Evolutionary conservation across 768 basidiomycete genomes (phyloP).

Genomic region (Mycena haematopus): DNA sequence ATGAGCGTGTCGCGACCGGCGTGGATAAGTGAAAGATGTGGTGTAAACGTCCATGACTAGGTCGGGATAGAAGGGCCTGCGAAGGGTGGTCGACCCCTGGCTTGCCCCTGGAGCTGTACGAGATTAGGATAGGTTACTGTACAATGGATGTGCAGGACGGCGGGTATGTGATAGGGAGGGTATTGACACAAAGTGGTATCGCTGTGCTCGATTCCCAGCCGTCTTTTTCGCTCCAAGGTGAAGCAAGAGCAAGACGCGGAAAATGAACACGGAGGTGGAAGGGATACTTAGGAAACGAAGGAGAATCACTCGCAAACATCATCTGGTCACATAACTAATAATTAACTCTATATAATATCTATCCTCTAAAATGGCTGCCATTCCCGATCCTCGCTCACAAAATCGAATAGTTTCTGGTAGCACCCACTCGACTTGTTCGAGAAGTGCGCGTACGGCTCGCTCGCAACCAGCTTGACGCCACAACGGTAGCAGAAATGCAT

Average conservation of each 20-base stretch:
- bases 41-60: slow-evolving; percentile 90
- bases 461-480: slow-evolving; percentile 54
- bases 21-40: slow-evolving; percentile 91
- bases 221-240: slow-evolving; percentile 32
- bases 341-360: too few species aligned
- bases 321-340: too few species aligned
- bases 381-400: slow-evolving; percentile 19
- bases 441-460: slow-evolving; percentile 74
- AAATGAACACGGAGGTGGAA: slow-evolving; percentile 32
- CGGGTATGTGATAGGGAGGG: slow-evolving; percentile 53
- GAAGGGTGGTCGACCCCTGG: slow-evolving; percentile 19
- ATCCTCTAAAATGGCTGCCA: slow-evolving; percentile 23
- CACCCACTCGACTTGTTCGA: slow-evolving; percentile 58
- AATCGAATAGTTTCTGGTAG: slow-evolving; percentile 73
- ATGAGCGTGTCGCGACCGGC: slow-evolving; percentile 75
- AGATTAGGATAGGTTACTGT: slow-evolving; percentile 32
- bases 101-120: slow-evolving; percentile 27
- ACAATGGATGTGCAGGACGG: slow-evolving; percentile 29
- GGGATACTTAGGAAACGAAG: slow-evolving; percentile 20
- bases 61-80: slow-evolving; percentile 25
- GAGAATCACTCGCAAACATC: slow-evolving; percentile 37
- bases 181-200: slow-evolving; percentile 63
- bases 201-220: slow-evolving; percentile 44
- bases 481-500: slow-evolving; percentile 88
- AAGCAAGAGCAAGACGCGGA: slow-evolving; percentile 40